Evolutionary conservation across 306 rosid species (phyloP), one percentile per base, ranked within the genome.

Genomic region (Rosa multiflora): DNA sequence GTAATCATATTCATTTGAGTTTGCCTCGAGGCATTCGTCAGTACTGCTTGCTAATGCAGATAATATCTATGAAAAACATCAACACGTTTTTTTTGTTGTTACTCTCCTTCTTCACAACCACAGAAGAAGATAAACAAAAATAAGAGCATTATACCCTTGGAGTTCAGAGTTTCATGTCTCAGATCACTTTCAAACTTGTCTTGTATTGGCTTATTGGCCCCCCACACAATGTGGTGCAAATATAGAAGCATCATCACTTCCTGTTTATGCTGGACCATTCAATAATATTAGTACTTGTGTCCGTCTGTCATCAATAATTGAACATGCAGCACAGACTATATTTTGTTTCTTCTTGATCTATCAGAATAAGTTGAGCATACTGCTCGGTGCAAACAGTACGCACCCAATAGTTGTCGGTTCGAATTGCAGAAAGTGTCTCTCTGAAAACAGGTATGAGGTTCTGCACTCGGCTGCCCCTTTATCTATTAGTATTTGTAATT

Each of bases 21-120:
- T 37, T 72, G 78, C 63, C 82, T 10, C 78, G 62, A 49, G 40
- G 67, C 53, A 37, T 47, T 72, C 62, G 78, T 47, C 72, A 32
- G 37, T 32, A 55, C 32, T 14, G 10, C 23, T 37, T 63, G 17
- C 73, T 39, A 37, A 62, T 42, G 35, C 51, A 59, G 59, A 78
- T 70, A 66, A 17, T 51, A 15, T 32, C 70, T 78, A 77, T 52
- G 67, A 11, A 51, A 18, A 26, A 52, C 8, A 73, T 48, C 29
- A 35, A 10, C 62, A 32, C 8, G 15, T 26, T 78, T 78, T 10
- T 13, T 10, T 73, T 55, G n/a, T 21, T 58, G 23, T 42, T 55
- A 44, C 32, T n/a, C 51, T 10, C 35, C 76, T 53, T 52, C 12
- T 73, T 32, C 78, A 58, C 32, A 11, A 23, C 79, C 79, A 75